Evolutionary conservation across 495 filamentous ascomycete species (phyloP), one percentile per base, ranked within the genome.

Genomic region (Endocarpon pusillum): DNA sequence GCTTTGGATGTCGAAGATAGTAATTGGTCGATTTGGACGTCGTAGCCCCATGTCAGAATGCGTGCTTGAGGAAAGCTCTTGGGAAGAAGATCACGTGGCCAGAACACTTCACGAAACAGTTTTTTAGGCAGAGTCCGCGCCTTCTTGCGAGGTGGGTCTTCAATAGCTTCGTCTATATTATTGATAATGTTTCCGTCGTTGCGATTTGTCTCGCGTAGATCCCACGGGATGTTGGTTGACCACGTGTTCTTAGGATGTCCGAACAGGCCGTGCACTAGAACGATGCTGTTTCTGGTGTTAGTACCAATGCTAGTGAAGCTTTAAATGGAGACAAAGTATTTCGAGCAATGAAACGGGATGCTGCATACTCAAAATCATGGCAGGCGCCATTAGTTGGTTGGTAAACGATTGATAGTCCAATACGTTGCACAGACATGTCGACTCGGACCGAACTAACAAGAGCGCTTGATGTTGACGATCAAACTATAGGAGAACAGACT

Each of bases 261-360:
- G 44, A 85, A 85, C 19, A 92, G 61, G 34, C 83, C 83, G 48
- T 92, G 83, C 25, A 92, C 80, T 29, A 84, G 68, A 7, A 84
- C 73, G 24, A 84, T 72, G 45, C 32, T 40, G 15, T 26, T 25
- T 25, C 12, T 25, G 8, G 23, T 25, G 8, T 8, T 25, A 8
- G 23, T 8, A 25, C 23, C 8, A 12, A 8, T 25, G 8, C 8
- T 12, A 25, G 23, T 25, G 12, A 12, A 25, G 23, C 8, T 8
- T 8, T 25, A 12, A 25, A 25, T 25, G 8, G 12, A 25, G 8
- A 8, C 8, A 12, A 25, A 8, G 23, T 8, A 25, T 8, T 25
- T 8, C 8, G 12, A 25, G 23, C 12, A 8, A 25, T 8, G 12
- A 25, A 12, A 25, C 12, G 8, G 8, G 23, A 25, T 25, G 8